Evolutionary conservation across 768 basidiomycete species (phyloP).

Genomic region (Tulasnella sp.): DNA sequence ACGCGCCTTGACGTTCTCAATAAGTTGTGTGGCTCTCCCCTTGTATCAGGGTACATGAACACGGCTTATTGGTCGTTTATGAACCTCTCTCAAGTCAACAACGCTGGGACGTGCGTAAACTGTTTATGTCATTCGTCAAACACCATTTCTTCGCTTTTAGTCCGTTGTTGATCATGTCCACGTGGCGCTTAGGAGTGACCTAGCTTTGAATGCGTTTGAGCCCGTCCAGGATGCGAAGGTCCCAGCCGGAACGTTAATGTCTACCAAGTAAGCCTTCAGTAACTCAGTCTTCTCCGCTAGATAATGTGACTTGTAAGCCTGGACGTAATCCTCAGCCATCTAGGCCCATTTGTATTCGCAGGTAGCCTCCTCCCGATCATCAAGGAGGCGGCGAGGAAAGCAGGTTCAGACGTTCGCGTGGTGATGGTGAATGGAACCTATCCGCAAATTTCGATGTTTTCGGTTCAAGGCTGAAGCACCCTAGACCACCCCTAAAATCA

Average conservation of each 20-base stretch:
- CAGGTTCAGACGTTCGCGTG: conserved; percentile 48
- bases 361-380: conserved; percentile 44
- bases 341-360: conserved; percentile 48
- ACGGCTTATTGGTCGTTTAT: too few species aligned
- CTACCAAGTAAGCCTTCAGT: background rate
- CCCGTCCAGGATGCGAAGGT: background rate
- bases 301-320: too few species aligned
- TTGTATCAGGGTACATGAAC: too few species aligned
- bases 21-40: conserved; percentile 24
- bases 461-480: too few species aligned
- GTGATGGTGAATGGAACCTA: conserved; percentile 36
- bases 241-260: background rate
- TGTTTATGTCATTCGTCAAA: conserved; percentile 37
- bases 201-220: background rate
- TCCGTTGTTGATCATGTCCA: too few species aligned
- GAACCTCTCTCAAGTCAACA: background rate
- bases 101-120: conserved; percentile 26
- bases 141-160: too few species aligned
- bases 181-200: too few species aligned
- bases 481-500: too few species aligned
- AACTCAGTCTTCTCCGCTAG: too few species aligned
- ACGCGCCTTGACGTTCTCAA: conserved; percentile 43
- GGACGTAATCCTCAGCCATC: conserved; percentile 30
- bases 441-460: background rate
- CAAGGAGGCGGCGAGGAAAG: conserved; percentile 36